Conservation (phyloP, 2,329 filamentous ascomycete species). For the Knoxdaviesia capensis region DNA sequence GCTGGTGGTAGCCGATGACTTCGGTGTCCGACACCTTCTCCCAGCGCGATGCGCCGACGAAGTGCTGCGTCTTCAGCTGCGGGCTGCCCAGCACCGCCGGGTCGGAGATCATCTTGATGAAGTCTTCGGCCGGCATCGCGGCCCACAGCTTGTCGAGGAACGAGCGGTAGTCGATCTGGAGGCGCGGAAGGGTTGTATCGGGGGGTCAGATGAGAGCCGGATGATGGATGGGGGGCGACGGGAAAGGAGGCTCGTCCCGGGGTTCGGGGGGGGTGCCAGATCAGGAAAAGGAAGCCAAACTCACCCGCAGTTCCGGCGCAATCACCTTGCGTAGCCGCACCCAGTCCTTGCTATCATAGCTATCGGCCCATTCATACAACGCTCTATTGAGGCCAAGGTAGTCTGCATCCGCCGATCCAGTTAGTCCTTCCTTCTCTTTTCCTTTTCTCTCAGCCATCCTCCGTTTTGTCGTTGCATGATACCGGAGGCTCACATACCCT, state of each 20-base stretch:
- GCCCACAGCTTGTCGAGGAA: slow-evolving; percentile 41
- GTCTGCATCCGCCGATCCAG: slow-evolving; percentile 3
- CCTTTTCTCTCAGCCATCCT: too few species aligned
- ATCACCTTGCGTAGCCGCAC: slow-evolving; percentile 37
- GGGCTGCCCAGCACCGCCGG: slow-evolving; percentile 37
- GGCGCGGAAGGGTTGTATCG: slow-evolving; percentile 14
- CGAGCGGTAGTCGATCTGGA: slow-evolving; percentile 49
- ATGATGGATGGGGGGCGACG: slow-evolving; percentile 21
- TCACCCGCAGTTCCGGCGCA: slow-evolving; percentile 22
- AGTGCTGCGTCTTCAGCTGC: slow-evolving; percentile 42
- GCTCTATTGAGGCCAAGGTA: slow-evolving; percentile 9
- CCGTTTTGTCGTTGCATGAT: too few species aligned
- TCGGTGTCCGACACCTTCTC: slow-evolving; percentile 35
- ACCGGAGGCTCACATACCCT: neutral
- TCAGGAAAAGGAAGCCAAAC: neutral
- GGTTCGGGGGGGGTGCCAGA: slow-evolving; percentile 15
- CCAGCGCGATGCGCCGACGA: slow-evolving; percentile 39
- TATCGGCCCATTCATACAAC: slow-evolving; percentile 39
- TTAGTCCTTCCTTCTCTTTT: too few species aligned
- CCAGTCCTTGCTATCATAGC: slow-evolving; percentile 50
- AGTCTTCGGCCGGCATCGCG: slow-evolving; percentile 40
- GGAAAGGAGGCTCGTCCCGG: slow-evolving; percentile 9
- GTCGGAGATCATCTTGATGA: slow-evolving; percentile 36
- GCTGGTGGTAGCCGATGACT: slow-evolving; percentile 38
- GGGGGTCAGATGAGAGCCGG: slow-evolving; percentile 34